Percentiles rank a stretch among this genome's conserved stretches.
These are phyloP conservation scores for Saprolegnia parasitica DNA, from an alignment of 352 stramenopile genomes.

Conservation along the genomic window DNA sequence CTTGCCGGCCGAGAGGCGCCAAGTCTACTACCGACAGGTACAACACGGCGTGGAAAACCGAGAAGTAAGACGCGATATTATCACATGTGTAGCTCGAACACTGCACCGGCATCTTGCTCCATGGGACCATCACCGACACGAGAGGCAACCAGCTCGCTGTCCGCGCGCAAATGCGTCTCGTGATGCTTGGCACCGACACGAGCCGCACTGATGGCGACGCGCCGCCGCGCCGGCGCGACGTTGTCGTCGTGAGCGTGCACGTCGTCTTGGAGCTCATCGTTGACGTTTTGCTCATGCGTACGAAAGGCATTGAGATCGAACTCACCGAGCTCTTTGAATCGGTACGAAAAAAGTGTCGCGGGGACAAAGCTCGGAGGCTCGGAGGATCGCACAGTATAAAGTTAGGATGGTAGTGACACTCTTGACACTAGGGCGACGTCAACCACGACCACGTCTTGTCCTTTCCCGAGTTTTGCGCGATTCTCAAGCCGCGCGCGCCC, in stretches of 20 bases:
- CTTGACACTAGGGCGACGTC: slow-evolving; percentile 44
- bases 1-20: slow-evolving; percentile 47
- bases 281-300: slow-evolving; percentile 25
- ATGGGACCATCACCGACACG: slow-evolving; percentile 44
- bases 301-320: slow-evolving; percentile 23
- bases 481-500: slow-evolving; percentile 50
- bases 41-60: no score
- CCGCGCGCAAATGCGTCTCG: slow-evolving; percentile 60
- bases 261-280: slow-evolving; percentile 26
- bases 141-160: slow-evolving; percentile 61
- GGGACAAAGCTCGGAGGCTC: no score
- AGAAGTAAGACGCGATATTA: no score
- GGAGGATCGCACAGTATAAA: no score
- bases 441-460: slow-evolving; percentile 72
- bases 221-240: slow-evolving; percentile 20
- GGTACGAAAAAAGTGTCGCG: no score
- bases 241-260: slow-evolving; percentile 28
- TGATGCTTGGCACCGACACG: slow-evolving; percentile 40
- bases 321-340: slow-evolving; percentile 13
- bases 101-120: slow-evolving; percentile 56
- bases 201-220: slow-evolving; percentile 23
- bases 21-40: slow-evolving; percentile 61
- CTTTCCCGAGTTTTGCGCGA: slow-evolving; percentile 59
- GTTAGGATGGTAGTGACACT: no score
- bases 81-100: slow-evolving; percentile 64